A percentile compares a stretch with the other conserved stretches of the same genome.
Evolutionary conservation across 2,329 filamentous ascomycete species (phyloP).

Genomic region (Fusarium solani-melongenae): DNA sequence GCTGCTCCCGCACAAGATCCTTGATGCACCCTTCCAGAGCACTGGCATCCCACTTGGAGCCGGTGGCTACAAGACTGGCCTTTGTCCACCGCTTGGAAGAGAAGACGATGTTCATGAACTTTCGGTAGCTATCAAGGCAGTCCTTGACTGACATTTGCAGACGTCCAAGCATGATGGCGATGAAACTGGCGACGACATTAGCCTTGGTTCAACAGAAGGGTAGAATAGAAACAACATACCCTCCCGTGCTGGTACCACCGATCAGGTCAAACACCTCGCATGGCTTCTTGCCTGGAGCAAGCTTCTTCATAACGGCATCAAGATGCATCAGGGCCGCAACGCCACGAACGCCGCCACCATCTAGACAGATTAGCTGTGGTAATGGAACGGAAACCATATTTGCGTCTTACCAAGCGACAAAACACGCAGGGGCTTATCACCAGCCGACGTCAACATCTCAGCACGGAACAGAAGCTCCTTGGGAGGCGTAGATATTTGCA

Average conservation of each 20-base stretch:
- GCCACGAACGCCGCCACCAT: constrained; percentile 41
- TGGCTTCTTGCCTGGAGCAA: constrained; percentile 25
- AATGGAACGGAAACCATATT: not conserved
- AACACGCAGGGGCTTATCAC: not conserved
- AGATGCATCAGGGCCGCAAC: constrained; percentile 44
- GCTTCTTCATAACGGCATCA: constrained; percentile 37
- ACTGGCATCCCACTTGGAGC: not conserved
- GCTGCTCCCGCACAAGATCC: not conserved
- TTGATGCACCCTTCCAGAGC: not conserved
- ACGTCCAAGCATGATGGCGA: constrained; percentile 57
- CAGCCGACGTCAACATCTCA: not conserved
- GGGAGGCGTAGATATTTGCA: not conserved
- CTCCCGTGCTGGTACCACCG: constrained; percentile 45
- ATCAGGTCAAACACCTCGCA: constrained; percentile 48
- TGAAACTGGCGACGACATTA: constrained; percentile 15
- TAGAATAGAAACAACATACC: constrained; percentile 22
- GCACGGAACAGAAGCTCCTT: not conserved
- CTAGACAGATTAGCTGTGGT: not conserved
- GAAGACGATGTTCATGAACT: constrained; percentile 8
- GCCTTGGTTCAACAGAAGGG: not conserved
- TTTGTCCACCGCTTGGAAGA: not conserved
- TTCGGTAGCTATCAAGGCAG: constrained; percentile 3
- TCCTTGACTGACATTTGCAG: constrained; percentile 9
- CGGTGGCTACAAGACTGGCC: not conserved
- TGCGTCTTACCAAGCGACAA: not conserved